These are phyloP conservation scores for Scedosporium dehoogii DNA, from an alignment of 2,329 filamentous ascomycete species.

Conservation along the genomic window DNA sequence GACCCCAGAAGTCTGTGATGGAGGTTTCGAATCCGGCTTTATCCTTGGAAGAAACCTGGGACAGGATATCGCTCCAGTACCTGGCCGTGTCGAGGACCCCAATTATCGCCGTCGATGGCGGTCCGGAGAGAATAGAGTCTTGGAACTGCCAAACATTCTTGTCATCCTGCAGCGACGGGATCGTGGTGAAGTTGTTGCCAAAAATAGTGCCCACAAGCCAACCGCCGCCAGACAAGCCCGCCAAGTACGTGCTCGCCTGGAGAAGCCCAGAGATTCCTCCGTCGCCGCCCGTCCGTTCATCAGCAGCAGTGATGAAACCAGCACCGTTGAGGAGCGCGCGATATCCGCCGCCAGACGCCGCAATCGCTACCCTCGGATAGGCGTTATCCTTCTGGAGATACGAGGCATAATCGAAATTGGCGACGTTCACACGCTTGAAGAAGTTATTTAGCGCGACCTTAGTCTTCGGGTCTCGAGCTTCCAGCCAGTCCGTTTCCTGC, in stretches of 20 bases:
- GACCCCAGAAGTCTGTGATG: constrained; percentile 84
- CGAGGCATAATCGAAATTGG: constrained; percentile 62
- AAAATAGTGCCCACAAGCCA: constrained; percentile 81
- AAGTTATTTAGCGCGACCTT: constrained; percentile 66
- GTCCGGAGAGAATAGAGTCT: constrained; percentile 28
- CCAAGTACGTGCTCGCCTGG: constrained; percentile 70
- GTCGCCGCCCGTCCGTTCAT: constrained; percentile 54
- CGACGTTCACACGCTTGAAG: constrained; percentile 61
- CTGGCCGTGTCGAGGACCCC: constrained; percentile 20
- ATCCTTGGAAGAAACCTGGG: constrained; percentile 25
- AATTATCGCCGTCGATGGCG: constrained; percentile 16
- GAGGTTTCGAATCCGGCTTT: constrained; percentile 42
- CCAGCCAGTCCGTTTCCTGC: constrained; percentile 66
- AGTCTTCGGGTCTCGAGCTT: constrained; percentile 61
- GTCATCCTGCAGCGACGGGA: constrained; percentile 33
- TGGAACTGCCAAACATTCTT: constrained; percentile 28
- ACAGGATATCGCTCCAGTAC: constrained; percentile 28
- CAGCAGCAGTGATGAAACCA: constrained; percentile 70
- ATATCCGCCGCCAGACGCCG: constrained; percentile 77
- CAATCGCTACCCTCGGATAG: constrained; percentile 57
- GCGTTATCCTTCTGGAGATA: constrained; percentile 50
- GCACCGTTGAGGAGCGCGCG: constrained; percentile 78
- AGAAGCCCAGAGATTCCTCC: constrained; percentile 73
- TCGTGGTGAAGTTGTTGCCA: constrained; percentile 72
- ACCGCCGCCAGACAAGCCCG: constrained; percentile 71